Base-by-base conservation (phyloP, 768 basidiomycete species). In the Rhizopogon salebrosus region DNA sequence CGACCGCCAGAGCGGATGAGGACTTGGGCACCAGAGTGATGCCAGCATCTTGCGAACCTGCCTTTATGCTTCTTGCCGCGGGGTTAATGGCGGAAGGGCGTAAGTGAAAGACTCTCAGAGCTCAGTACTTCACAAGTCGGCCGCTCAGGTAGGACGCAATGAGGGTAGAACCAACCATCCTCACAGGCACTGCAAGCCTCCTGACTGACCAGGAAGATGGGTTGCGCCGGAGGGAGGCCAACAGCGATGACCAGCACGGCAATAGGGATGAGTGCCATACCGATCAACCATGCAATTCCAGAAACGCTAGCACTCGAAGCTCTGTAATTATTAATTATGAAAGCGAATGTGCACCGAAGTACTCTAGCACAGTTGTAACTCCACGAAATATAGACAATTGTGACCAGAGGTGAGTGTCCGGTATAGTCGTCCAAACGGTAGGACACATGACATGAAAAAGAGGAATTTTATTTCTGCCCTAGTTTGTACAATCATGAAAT, bases 401-500 rank as follows among this genome's bases (percentile, higher is more conserved):
- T 5, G 20, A 20, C 7, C 31, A 16, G 13, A 8, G 11, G 43
- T 20, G 18, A 31, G n/a, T 46, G 20, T 46, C 43, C 14, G 5
- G 22, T 10, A 11, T 8, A 31, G 31, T 31, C 31, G 13, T 31
- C 11, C 18, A 18, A 45, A 20, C 4, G 27, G 8, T 31, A 45
- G 20, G 8, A 29, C 27, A 41, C 23, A 43, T 20, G 11, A 27
- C 11, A 8, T 29, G 14, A 34, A 22, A 46, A 46, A 3, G 31
- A 16, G 9, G 22, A 46, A 35, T 35, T 31, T 3, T 40, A 53
- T 36, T 53, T 37, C 22, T 51, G 20, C 27, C 27, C 52, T 41
- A 31, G 23, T 46, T 34, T 54, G 31, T 56, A 56, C 56, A 57
- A 54, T 46, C 34, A 45, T 56, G 54, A 48, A 57, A 34, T 43